Evolutionary conservation across 176 grass and related monocot genomes (phyloP), one percentile per base, ranked within the genome.

Genomic region (Oryza glaberrima): DNA sequence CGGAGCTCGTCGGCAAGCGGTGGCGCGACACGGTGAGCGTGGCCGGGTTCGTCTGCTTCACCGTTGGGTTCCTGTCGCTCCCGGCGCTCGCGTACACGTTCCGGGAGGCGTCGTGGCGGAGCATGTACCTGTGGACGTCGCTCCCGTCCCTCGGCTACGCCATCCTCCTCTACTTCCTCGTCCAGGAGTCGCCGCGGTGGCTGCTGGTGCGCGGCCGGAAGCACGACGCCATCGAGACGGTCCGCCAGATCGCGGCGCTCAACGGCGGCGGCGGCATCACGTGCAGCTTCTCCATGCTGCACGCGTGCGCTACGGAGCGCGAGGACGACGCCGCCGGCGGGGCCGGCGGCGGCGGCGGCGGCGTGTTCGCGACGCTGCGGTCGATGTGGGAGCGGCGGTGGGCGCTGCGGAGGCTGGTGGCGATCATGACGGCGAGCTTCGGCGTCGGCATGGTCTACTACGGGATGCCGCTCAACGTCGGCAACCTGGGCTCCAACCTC

Each of bases 401-500:
- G 96, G 93, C 91, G 23, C 34, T 91, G 4, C 88, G 91, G 73
- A 75, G 96, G 56, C 80, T 98, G 20, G 73, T 78, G 78, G 85
- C 88, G 43, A 90, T 93, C 81, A 95, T 94, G 91, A 83, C 77
- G 12, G 77, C 41, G 2, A 52, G 91, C 68, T 88, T 98, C 70
- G 96, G 96, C 61, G 69, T 98, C 41, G 96, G 96, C 13, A 83
- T 87, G 76, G 82, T 95, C 69, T 98, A 98, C 82, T 98, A 90
- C 78, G 96, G 96, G 25, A 94, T 98, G 96, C 96, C 93, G 13
- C 76, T 98, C 40, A 98, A 98, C 80, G 85, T 98, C 19, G 96
- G 96, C 23, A 98, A 86, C 87, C 48, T 98, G 23, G 93, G 96
- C 1, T 87, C 93, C 40, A 92, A 93, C 69, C 87, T 98, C 34